Percentiles rank a stretch among this genome's conserved stretches.
These are phyloP conservation scores for Deakozyma indianensis DNA, from an alignment of 805 yeast species.

Conservation along the genomic window DNA sequence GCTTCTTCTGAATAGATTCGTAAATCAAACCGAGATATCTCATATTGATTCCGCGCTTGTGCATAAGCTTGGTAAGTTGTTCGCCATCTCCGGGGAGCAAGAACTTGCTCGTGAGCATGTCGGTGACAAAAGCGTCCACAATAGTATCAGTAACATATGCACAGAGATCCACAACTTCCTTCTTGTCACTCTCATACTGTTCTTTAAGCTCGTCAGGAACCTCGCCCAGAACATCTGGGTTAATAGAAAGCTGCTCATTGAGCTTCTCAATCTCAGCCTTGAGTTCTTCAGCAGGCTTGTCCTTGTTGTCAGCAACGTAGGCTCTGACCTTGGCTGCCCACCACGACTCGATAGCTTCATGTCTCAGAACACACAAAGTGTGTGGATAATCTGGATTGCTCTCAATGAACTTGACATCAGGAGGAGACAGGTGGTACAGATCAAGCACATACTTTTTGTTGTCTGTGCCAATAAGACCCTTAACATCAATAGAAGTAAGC, in stretches of 20 bases:
- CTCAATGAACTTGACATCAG: conserved; percentile 66
- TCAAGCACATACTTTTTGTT: conserved; percentile 76
- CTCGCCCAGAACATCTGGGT: conserved; percentile 60
- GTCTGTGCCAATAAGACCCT: conserved; percentile 78
- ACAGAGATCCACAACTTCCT: conserved; percentile 56
- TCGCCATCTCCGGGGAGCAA: conserved; percentile 60
- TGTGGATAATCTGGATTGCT: conserved; percentile 58
- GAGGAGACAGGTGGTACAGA: conserved; percentile 68
- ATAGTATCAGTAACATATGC: conserved; percentile 42
- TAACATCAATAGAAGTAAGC: conserved; percentile 53
- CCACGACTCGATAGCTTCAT: conserved; percentile 87
- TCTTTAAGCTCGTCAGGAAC: conserved; percentile 24
- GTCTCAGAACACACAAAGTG: conserved; percentile 60
- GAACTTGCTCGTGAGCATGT: conserved; percentile 37
- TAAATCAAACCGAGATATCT: conserved; percentile 71
- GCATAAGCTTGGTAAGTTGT: conserved; percentile 56
- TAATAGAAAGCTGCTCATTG: conserved; percentile 41
- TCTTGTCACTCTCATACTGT: conserved; percentile 36
- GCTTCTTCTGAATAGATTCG: conserved; percentile 18
- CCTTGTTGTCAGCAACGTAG: conserved; percentile 35
- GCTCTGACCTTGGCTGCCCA: conserved; percentile 55
- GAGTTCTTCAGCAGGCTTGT: conserved; percentile 19
- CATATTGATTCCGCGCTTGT: conserved; percentile 71
- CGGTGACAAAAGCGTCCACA: conserved; percentile 48
- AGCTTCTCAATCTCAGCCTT: conserved; percentile 15